Evolutionary conservation across 1,139 yeast genomes (phyloP).

Genomic region (Meyerozyma smithsonii): DNA sequence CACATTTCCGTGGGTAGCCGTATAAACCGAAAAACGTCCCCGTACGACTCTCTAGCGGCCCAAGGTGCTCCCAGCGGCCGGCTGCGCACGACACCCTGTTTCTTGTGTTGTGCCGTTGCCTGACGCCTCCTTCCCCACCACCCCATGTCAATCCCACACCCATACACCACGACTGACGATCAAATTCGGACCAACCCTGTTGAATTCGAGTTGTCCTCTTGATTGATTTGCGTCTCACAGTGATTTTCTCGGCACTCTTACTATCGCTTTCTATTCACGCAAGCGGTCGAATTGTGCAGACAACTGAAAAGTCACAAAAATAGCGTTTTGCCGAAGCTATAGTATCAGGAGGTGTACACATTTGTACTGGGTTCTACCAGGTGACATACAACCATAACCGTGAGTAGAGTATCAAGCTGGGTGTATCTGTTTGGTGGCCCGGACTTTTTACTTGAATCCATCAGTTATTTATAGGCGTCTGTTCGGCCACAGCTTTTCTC

Average conservation of each 20-base stretch:
- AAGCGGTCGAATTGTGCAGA: neutral
- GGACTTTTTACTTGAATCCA: neutral
- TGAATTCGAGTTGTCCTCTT: neutral
- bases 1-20: no score
- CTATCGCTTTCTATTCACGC: neutral
- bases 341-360: neutral
- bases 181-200: neutral
- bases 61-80: no score
- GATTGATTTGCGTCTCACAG: neutral
- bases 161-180: neutral
- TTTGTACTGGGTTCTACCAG: no score
- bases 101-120: no score
- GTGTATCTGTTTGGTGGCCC: no score
- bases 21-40: no score
- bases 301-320: neutral
- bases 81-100: no score
- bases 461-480: neutral
- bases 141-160: neutral
- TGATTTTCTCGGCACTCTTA: neutral
- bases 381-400: no score
- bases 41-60: no score
- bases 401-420: no score
- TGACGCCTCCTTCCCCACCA: neutral
- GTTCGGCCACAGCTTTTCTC: neutral
- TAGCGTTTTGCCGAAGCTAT: neutral